phyloP scores from a whole-genome alignment of 805 yeast genomes.

The Helenozyma baotianmanensis region DNA sequence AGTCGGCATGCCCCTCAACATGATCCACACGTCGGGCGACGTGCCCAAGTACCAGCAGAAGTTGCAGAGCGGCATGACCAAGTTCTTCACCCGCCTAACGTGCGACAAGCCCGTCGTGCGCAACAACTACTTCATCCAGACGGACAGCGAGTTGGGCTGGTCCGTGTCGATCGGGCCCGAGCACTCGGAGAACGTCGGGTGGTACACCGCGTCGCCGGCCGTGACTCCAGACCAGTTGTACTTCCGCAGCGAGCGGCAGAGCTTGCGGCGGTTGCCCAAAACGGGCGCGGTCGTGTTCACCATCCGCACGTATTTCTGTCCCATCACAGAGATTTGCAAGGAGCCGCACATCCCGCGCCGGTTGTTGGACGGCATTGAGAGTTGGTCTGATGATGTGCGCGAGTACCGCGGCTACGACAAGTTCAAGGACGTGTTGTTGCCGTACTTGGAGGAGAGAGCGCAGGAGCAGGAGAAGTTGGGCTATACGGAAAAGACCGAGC shows the following conservation, averaged over 20 bases:
- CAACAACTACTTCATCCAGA: conserved; percentile 62
- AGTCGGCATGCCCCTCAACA: conserved; percentile 47
- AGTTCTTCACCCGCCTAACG: conserved; percentile 53
- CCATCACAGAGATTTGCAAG: conserved; percentile 47
- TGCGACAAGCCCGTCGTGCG: conserved; percentile 63
- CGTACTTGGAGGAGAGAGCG: conserved; percentile 48
- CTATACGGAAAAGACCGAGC: conserved; percentile 34
- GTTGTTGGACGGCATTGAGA: conserved; percentile 51
- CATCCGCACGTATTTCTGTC: conserved; percentile 58
- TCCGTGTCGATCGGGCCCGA: conserved; percentile 61
- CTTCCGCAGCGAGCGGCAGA: conserved; percentile 63
- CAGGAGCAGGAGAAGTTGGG: conserved; percentile 46
- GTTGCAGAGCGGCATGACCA: conserved; percentile 60
- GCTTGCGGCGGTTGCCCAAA: conserved; percentile 55
- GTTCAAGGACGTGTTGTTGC: conserved; percentile 49
- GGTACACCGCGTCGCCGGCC: conserved; percentile 59
- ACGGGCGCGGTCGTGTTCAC: conserved; percentile 58
- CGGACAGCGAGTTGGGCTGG: conserved; percentile 62
- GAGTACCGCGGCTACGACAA: conserved; percentile 56
- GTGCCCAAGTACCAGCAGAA: conserved; percentile 62
- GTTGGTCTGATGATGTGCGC: conserved; percentile 59
- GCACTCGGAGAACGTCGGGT: conserved; percentile 45
- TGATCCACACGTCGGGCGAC: conserved; percentile 62
- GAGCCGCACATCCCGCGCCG: conserved; percentile 63
- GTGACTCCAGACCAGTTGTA: conserved; percentile 41